Percentiles rank a stretch among this genome's conserved stretches.
Evolutionary conservation across 371 early-diverging fungal genomes (phyloP).

Genomic region (Catenaria anguillulae): DNA sequence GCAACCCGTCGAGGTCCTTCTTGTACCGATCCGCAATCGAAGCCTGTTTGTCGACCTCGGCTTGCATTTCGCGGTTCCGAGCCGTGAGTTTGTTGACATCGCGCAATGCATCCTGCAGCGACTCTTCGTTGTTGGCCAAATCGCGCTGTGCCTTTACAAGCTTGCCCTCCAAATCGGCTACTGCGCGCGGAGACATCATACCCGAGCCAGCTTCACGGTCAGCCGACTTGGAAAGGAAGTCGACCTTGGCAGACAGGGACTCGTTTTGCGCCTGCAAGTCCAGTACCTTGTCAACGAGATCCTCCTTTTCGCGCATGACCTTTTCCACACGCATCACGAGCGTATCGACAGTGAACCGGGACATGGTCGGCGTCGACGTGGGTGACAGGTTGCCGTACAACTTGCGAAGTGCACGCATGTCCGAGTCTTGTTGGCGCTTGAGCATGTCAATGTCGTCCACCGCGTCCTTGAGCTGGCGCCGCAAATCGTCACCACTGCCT

Average conservation of each 20-base stretch:
- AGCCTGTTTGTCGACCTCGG: neutral
- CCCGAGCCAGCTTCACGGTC: neutral
- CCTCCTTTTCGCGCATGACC: neutral
- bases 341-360: neutral
- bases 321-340: neutral
- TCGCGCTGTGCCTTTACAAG: neutral
- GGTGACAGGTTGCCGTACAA: neutral
- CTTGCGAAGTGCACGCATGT: neutral
- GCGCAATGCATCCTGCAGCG: conserved; percentile 1
- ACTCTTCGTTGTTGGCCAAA: neutral
- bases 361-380: neutral
- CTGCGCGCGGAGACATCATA: neutral
- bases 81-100: neutral
- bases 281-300: neutral
- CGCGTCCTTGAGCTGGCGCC: neutral
- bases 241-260: neutral
- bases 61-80: neutral
- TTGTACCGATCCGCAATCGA: too few species aligned
- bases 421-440: neutral
- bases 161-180: neutral
- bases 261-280: neutral
- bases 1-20: neutral
- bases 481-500: neutral
- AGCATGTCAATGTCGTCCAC: neutral
- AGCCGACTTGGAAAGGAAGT: neutral